phyloP scores from a whole-genome alignment of 1,139 yeast genomes.

The Arxiozyma bovina region DNA sequence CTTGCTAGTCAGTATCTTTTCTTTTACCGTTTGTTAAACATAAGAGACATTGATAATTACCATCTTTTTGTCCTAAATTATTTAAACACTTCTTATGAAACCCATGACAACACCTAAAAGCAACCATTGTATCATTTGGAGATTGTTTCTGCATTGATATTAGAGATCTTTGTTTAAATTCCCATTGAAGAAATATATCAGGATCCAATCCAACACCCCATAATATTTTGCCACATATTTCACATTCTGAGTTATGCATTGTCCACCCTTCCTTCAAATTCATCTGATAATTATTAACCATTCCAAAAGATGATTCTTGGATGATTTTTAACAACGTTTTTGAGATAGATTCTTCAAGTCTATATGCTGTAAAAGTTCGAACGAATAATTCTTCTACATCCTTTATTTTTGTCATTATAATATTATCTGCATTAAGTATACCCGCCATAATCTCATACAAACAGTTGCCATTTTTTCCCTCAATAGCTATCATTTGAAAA shows the following conservation, averaged over 20 bases:
- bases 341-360: conserved; percentile 21
- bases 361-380: conserved; percentile 19
- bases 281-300: conserved; percentile 14
- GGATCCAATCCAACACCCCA: conserved; percentile 53
- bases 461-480: conserved; percentile 3
- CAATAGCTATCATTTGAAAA: conserved; percentile 17
- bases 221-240: conserved; percentile 58
- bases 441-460: conserved; percentile 19
- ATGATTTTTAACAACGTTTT: conserved; percentile 16
- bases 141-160: conserved; percentile 6
- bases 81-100: conserved; percentile 57
- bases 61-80: conserved; percentile 35
- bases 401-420: conserved; percentile 18
- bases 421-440: conserved; percentile 23
- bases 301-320: conserved; percentile 16
- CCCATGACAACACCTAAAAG: conserved; percentile 54
- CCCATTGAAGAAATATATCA: conserved; percentile 41
- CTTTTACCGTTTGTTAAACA: not conserved
- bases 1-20: not conserved
- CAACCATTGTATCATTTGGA: conserved; percentile 28
- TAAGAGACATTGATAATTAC: not conserved
- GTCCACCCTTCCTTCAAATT: conserved; percentile 48
- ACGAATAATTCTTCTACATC: conserved; percentile 17
- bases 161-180: conserved; percentile 22
- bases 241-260: conserved; percentile 46